These are phyloP conservation scores for Microdochium bolleyi DNA, from an alignment of 2,329 filamentous ascomycete genomes.

Conservation along the genomic window DNA sequence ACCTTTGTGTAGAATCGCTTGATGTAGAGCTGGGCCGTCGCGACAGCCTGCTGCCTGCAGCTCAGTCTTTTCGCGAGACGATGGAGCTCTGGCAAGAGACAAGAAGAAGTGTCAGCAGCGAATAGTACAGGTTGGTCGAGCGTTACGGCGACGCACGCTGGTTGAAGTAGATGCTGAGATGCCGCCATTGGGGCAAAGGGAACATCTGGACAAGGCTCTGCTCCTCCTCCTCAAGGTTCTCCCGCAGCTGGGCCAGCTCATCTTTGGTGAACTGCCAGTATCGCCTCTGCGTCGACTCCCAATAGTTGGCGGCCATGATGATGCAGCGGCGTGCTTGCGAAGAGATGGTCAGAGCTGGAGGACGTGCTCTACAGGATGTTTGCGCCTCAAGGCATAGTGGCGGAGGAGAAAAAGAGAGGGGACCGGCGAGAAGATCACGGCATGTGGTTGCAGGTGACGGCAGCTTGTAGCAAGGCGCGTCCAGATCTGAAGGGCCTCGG, in stretches of 20 bases:
- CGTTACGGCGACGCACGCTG: constrained; percentile 52
- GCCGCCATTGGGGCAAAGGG: constrained; percentile 71
- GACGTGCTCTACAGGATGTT: background rate
- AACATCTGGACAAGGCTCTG: constrained; percentile 67
- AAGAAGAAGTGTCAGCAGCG: background rate
- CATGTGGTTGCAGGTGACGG: too few relatives aligned
- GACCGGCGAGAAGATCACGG: too few relatives aligned
- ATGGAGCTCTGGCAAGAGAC: constrained; percentile 56
- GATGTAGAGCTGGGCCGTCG: constrained; percentile 90
- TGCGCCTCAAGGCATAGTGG: background rate
- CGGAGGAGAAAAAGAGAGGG: background rate
- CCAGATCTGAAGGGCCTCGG: too few relatives aligned
- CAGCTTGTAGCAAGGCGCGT: too few relatives aligned
- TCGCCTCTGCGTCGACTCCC: constrained; percentile 85
- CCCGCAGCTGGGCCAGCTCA: constrained; percentile 66
- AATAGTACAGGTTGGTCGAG: background rate
- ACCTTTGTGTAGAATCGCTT: constrained; percentile 89
- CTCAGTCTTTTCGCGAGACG: constrained; percentile 78
- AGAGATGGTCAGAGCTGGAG: background rate
- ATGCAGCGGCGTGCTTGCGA: constrained; percentile 4
- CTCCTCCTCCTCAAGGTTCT: constrained; percentile 71
- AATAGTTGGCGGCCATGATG: constrained; percentile 89
- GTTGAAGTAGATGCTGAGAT: constrained; percentile 87
- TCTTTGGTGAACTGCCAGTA: constrained; percentile 88
- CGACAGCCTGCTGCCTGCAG: constrained; percentile 83